Evolutionary conservation across 345 rosid species (phyloP), one percentile per base, ranked within the genome.

Genomic region (Syzygium aqueum): DNA sequence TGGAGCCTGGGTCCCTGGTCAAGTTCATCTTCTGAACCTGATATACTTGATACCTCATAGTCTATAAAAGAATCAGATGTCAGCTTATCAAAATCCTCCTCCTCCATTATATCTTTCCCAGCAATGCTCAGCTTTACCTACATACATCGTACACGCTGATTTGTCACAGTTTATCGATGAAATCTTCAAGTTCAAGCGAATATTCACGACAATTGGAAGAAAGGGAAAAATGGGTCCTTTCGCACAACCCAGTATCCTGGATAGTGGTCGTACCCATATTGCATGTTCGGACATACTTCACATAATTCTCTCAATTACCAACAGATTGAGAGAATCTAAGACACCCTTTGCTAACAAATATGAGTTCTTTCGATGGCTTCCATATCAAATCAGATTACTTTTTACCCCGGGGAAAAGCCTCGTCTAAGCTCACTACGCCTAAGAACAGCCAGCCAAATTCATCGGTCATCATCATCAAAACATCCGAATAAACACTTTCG

Each of bases 21-120:
- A 56, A 89, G 87, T 92, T 97, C 99, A 93, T 97, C 99, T 90
- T 97, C 99, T 11, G 99, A 97, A 73, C 99, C 99, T 37, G 99
- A 97, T 83, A 97, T 93, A 88, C 99, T 97, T 13, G 99, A 97
- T 30, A 97, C 92, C 86, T 97, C 99, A 49, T 87, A 96, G 89
- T 95, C 99, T 54, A 90, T 93, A 85, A 95, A 94, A 17, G 95
- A 92, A 91, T 96, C 97, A 53, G 92, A 89, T 46, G 96, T 93
- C 88, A 95, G 86, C 73, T 94, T 99, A 90, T 95, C 98, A 78
- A 96, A 93, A 87, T 97, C 98, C 85, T 97, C 97, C 90, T 97
- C 99, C 84, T 93, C 95, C 87, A 95, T 92, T 11, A 91, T 92
- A 86, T 91, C 88, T 89, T 94, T 97, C 54, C 99, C 99, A 78